Evolutionary conservation across 1,284 basidiomycete species (phyloP).

Genomic region (Rugiboletus extremiorientalis): DNA sequence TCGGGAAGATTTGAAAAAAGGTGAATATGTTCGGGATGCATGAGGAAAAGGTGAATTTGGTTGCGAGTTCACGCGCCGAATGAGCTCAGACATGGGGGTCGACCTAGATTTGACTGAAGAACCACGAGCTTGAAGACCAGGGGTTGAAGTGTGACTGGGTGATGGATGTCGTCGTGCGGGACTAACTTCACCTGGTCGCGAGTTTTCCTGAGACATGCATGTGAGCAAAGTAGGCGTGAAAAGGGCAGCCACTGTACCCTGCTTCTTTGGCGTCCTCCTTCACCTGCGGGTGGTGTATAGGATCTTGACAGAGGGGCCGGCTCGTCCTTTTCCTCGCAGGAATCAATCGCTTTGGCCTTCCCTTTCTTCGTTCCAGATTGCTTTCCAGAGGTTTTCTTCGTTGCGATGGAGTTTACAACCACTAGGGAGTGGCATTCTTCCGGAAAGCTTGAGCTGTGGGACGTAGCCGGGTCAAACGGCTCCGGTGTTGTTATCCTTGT

Average conservation of each 20-base stretch:
- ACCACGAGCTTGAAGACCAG: slow-evolving; percentile 5
- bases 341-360: slow-evolving; percentile 18
- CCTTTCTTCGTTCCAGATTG: slow-evolving; percentile 11
- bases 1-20: slow-evolving; percentile 62
- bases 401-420: not conserved
- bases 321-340: slow-evolving; percentile 25
- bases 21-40: slow-evolving; percentile 51
- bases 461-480: not conserved
- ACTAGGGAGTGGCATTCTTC: not conserved
- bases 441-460: not conserved
- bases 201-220: slow-evolving; percentile 13
- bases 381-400: slow-evolving; percentile 8
- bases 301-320: not conserved
- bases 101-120: slow-evolving; percentile 36
- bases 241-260: slow-evolving; percentile 13
- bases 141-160: slow-evolving; percentile 2
- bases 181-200: not conserved
- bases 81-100: slow-evolving; percentile 71
- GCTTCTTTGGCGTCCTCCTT: slow-evolving; percentile 8
- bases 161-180: not conserved
- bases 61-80: slow-evolving; percentile 64
- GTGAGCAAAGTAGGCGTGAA: not conserved
- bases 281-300: not conserved
- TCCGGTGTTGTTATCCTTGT: not conserved
- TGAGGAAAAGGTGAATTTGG: slow-evolving; percentile 60